Percentiles rank a stretch among this genome's conserved stretches.
These are phyloP conservation scores for Solanum raphanifolium DNA, from an alignment of 257 asterid species.

Conservation along the genomic window DNA sequence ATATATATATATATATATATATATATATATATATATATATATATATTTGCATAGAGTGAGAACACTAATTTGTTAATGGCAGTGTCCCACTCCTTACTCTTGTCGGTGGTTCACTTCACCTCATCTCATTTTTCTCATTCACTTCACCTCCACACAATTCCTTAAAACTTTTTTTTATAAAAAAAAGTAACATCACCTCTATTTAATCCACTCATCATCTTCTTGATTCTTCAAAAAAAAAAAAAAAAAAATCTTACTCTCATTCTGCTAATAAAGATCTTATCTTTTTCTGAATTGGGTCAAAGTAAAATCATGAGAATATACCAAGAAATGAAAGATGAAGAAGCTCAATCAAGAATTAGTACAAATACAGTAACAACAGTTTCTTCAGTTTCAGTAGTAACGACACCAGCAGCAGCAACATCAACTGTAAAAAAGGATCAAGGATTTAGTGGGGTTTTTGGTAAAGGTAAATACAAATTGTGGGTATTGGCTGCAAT, in stretches of 20 bases:
- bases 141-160: not conserved
- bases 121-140: not conserved
- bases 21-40: too few relatives aligned
- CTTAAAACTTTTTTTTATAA: not conserved
- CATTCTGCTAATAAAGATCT: not conserved
- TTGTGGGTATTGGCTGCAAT: constrained; percentile 86
- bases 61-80: not conserved
- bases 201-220: not conserved
- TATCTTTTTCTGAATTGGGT: not conserved
- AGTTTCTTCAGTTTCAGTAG: not conserved
- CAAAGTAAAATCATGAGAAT: not conserved
- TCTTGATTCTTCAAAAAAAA: not conserved
- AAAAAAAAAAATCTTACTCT: rapidly evolving
- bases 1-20: too few relatives aligned
- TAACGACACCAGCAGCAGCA: not conserved
- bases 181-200: not conserved
- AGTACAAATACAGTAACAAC: constrained; percentile 18
- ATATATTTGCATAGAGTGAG: not conserved
- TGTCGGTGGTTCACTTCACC: not conserved
- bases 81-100: not conserved
- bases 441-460: constrained; percentile 23
- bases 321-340: constrained; percentile 57
- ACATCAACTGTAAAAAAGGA: constrained; percentile 38
- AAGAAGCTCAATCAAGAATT: constrained; percentile 38
- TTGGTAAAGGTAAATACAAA: constrained; percentile 78